phyloP scores from a whole-genome alignment of 1,284 basidiomycete genomes.

The Blastosporella zonata region DNA sequence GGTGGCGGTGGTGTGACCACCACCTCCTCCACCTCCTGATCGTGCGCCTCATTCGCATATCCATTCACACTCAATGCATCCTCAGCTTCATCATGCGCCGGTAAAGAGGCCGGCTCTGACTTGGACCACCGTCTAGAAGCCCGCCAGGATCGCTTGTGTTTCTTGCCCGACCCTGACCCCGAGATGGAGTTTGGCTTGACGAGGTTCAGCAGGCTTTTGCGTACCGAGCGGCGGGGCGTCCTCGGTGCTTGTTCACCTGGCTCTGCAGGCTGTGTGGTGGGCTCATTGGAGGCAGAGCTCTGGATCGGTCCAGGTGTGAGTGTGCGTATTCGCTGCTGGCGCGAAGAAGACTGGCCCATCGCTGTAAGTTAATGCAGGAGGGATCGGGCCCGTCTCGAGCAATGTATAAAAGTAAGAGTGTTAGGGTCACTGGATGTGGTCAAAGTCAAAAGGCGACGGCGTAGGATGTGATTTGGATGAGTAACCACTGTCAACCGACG shows the following conservation, averaged over 20 bases:
- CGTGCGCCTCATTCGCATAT: no score
- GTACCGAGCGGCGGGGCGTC: constrained; percentile 29
- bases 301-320: no score
- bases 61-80: no score
- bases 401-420: no score
- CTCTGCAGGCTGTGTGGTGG: neutral
- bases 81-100: neutral
- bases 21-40: neutral
- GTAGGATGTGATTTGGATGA: constrained; percentile 7
- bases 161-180: neutral
- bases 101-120: constrained; percentile 13
- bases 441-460: constrained; percentile 8
- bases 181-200: constrained; percentile 28
- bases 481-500: constrained; percentile 12
- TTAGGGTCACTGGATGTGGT: neutral
- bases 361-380: neutral
- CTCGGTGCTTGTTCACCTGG: neutral
- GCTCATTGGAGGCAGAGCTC: no score
- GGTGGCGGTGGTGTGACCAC: no score
- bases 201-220: constrained; percentile 32
- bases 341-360: neutral
- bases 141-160: constrained; percentile 29
- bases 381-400: no score
- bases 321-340: neutral
- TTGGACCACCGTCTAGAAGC: constrained; percentile 33